These are phyloP conservation scores for Cryptosporidium ubiquitum DNA, from an alignment of 169 alveolate genomes.

Conservation along the genomic window DNA sequence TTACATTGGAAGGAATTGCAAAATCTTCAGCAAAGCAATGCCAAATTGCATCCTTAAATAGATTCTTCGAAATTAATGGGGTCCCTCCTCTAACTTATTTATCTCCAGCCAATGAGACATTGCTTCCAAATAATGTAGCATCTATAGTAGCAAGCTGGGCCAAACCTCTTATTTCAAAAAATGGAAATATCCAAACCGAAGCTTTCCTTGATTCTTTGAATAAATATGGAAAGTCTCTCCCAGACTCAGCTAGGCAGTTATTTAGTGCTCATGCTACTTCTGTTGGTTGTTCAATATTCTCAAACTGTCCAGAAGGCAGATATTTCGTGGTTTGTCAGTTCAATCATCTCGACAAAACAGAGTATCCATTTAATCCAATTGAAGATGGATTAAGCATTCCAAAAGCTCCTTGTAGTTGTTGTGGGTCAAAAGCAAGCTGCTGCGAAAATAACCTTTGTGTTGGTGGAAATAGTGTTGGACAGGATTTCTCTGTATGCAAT, in stretches of 20 bases:
- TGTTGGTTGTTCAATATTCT: conserved; percentile 63
- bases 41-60: conserved; percentile 54
- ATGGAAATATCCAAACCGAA: conserved; percentile 29
- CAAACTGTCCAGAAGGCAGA: conserved; percentile 68
- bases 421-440: conserved; percentile 67
- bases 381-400: conserved; percentile 64
- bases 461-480: conserved; percentile 71
- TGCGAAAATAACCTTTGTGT: conserved; percentile 73
- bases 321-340: conserved; percentile 70
- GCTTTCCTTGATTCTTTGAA: conserved; percentile 18
- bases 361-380: conserved; percentile 38
- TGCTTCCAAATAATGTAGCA: conserved; percentile 69
- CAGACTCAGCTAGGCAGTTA: conserved; percentile 39
- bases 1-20: conserved; percentile 62
- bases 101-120: conserved; percentile 65
- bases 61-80: conserved; percentile 51
- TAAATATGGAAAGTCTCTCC: conserved; percentile 15
- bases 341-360: conserved; percentile 27
- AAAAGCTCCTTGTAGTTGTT: conserved; percentile 63
- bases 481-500: conserved; percentile 49
- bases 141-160: conserved; percentile 72
- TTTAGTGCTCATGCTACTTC: conserved; percentile 73
- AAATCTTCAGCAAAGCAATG: conserved; percentile 65
- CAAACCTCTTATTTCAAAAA: conserved; percentile 44
- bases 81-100: conserved; percentile 68